These are phyloP conservation scores for Didymella keratinophila DNA, from an alignment of 2,329 filamentous ascomycete genomes.

Conservation along the genomic window DNA sequence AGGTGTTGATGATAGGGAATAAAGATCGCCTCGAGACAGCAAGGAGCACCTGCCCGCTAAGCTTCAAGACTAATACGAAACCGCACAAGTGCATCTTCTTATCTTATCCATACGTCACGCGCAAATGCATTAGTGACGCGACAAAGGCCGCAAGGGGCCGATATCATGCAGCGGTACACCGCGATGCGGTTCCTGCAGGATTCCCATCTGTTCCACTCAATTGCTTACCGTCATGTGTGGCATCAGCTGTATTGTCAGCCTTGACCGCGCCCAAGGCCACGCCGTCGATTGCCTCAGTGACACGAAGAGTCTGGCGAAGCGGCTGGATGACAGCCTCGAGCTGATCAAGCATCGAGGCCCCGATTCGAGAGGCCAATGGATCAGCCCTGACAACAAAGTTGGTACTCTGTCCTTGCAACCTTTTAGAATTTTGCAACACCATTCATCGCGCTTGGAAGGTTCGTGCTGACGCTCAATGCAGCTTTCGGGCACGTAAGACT, in stretches of 20 bases:
- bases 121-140: slow-evolving; percentile 11
- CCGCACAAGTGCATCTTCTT: slow-evolving; percentile 3
- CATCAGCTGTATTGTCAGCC: slow-evolving; percentile 18
- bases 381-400: slow-evolving; percentile 53
- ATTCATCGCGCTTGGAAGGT: background rate
- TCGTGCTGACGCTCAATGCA: slow-evolving; percentile 12
- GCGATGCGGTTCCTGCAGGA: slow-evolving; percentile 6
- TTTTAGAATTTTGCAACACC: background rate
- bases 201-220: background rate
- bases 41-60: background rate
- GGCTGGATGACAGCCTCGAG: slow-evolving; percentile 21
- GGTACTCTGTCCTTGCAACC: slow-evolving; percentile 39
- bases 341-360: slow-evolving; percentile 56
- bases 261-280: slow-evolving; percentile 12
- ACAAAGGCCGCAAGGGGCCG: slow-evolving; percentile 9
- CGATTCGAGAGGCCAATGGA: slow-evolving; percentile 56
- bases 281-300: background rate
- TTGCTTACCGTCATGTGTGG: slow-evolving; percentile 15
- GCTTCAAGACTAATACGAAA: background rate
- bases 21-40: slow-evolving; percentile 1
- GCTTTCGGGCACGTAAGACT: slow-evolving; percentile 34
- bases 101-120: slow-evolving; percentile 20
- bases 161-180: background rate
- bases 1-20: slow-evolving; percentile 4
- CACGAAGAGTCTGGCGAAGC: slow-evolving; percentile 14